A percentile compares a stretch with the other conserved stretches of the same genome.
These are phyloP conservation scores for Hypoxylon sp. DNA, from an alignment of 2,329 filamentous ascomycete species.

Conservation along the genomic window DNA sequence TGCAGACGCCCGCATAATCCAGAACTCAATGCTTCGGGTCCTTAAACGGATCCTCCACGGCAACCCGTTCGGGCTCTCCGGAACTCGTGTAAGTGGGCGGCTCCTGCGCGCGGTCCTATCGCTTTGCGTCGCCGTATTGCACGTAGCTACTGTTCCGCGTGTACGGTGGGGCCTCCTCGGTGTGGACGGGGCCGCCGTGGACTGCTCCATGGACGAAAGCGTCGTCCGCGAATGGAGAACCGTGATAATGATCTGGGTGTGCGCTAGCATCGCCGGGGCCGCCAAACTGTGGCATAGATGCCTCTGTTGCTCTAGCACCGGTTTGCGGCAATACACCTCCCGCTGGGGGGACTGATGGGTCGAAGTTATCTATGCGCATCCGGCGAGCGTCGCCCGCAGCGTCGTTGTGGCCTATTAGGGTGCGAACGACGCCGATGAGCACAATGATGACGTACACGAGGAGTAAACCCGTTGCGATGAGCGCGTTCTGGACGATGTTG, in stretches of 20 bases:
- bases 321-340: not conserved
- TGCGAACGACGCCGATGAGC: constrained; percentile 79
- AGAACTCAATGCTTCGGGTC: constrained; percentile 19
- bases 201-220: constrained; percentile 32
- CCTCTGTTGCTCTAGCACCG: not conserved
- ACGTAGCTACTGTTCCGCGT: constrained; percentile 46
- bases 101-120: constrained; percentile 24
- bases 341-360: constrained; percentile 2
- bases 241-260: constrained; percentile 31
- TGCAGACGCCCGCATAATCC: not conserved
- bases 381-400: constrained; percentile 30
- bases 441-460: constrained; percentile 84
- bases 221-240: constrained; percentile 37
- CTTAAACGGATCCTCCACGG: constrained; percentile 24
- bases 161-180: constrained; percentile 42
- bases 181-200: constrained; percentile 34
- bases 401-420: constrained; percentile 54
- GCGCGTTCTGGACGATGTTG: constrained; percentile 80
- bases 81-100: constrained; percentile 13
- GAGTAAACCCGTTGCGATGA: constrained; percentile 82
- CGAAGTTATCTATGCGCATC: constrained; percentile 42
- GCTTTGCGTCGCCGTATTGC: constrained; percentile 43
- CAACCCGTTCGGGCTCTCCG: constrained; percentile 6
- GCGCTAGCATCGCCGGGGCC: constrained; percentile 35
- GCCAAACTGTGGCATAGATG: constrained; percentile 34